These are phyloP conservation scores for Blastobotrys indianensis DNA, from an alignment of 1,139 yeast species.

Conservation along the genomic window DNA sequence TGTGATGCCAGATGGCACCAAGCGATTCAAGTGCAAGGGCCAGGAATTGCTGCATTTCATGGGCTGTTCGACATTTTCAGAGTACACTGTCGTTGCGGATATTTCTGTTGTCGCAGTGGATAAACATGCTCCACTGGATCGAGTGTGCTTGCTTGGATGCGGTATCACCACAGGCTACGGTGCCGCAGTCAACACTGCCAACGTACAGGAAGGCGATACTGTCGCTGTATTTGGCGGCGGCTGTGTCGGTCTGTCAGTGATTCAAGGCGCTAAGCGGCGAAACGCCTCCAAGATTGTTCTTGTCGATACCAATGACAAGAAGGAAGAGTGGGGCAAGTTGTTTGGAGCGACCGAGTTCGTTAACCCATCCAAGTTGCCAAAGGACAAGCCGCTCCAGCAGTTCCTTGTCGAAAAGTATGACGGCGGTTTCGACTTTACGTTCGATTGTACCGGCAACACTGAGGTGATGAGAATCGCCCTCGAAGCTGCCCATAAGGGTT, in stretches of 20 bases:
- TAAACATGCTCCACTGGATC: constrained; percentile 74
- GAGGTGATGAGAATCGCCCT: constrained; percentile 91
- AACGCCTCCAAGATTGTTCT: constrained; percentile 80
- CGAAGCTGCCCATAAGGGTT: constrained; percentile 97
- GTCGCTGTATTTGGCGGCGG: constrained; percentile 98
- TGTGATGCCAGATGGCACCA: constrained; percentile 93
- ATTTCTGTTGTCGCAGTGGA: constrained; percentile 94
- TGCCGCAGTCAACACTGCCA: constrained; percentile 92
- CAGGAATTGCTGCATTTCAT: constrained; percentile 81
- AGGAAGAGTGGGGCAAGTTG: constrained; percentile 76
- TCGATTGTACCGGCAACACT: constrained; percentile 97
- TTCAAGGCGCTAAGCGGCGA: constrained; percentile 86
- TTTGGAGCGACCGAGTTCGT: constrained; percentile 96
- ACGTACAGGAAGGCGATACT: constrained; percentile 86
- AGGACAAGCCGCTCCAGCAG: constrained; percentile 73
- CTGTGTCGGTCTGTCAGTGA: constrained; percentile 90
- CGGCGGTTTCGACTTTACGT: constrained; percentile 93
- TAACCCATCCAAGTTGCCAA: constrained; percentile 71
- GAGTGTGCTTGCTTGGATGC: constrained; percentile 90
- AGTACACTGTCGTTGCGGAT: constrained; percentile 96
- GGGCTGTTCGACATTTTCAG: constrained; percentile 97
- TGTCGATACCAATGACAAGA: constrained; percentile 77
- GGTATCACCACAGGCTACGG: constrained; percentile 99
- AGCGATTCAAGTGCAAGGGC: constrained; percentile 78
- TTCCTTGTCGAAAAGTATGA: constrained; percentile 85